Evolutionary conservation across 768 basidiomycete species (phyloP), one percentile per base, ranked within the genome.

Genomic region (Tephrocybe sp.): DNA sequence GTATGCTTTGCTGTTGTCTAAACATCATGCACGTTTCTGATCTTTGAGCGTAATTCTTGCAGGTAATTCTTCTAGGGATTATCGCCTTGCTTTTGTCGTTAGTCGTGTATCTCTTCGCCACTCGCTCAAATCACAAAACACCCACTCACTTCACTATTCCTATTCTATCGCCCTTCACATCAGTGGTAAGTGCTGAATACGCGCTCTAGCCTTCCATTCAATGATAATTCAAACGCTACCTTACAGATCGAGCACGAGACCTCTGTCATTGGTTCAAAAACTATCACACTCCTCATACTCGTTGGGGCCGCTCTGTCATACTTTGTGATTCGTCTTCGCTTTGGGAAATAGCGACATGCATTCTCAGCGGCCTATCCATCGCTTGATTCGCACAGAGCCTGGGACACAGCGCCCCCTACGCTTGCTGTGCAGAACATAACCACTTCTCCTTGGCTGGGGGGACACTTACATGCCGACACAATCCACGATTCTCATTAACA

Each of bases 71-170:
- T 8, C 53, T 72, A 6, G 55, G 54, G 2, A 55, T 70, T 19
- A 57, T 79, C 14, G 51, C 68, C 11, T 43, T 70, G 35, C 63
- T 79, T 31, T 61, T 75, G 11, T 52, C 65, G 13, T 53, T 68
- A n/a, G 55, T 74, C 19, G 65, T 71, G 23, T 70, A 69, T 42
- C 66, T 72, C 10, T 56, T 64, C 14, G 63, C 63, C 1, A 63
- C 72, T 36, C 58, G 65, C 49, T 58, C 62, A 7, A 65, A 58
- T 48, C 60, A 61, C 44, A 60, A 63, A 36, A 58, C 68, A 5
- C 69, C 84, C 0, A 71, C 77, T 1, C 88, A 89, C 61, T 88
- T 88, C 62, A 89, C 87, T 0, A 84, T 90, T 19, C 87, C 88
- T 4, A 83, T 90, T 3, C 64, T 90, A 14, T 90, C 88, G 0